Evolutionary conservation across 1,284 basidiomycete genomes (phyloP).

Genomic region (Phenoliferia sp.): DNA sequence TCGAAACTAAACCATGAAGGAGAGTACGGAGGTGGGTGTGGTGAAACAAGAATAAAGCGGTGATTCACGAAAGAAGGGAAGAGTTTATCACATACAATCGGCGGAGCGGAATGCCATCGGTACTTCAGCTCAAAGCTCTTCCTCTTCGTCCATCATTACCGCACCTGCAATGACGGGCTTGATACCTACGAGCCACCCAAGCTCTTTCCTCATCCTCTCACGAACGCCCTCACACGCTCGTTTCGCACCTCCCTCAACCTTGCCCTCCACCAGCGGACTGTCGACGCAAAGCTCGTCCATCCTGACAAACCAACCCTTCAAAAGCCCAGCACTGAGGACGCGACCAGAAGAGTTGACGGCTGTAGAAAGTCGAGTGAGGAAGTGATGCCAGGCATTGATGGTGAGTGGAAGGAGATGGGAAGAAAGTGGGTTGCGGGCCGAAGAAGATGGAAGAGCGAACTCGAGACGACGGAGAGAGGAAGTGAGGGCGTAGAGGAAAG

Average conservation of each 20-base stretch:
- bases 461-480: conserved; percentile 17
- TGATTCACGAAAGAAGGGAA: too few relatives aligned
- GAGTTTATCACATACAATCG: too few relatives aligned
- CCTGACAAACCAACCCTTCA: conserved; percentile 28
- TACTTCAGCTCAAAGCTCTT: conserved; percentile 21
- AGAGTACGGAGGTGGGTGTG: too few relatives aligned
- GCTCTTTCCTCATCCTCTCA: conserved; percentile 31
- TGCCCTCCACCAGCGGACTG: neutral
- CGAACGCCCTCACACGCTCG: conserved; percentile 31
- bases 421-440: conserved; percentile 8
- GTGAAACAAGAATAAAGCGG: too few relatives aligned
- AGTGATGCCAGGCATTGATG: conserved; percentile 35
- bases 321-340: conserved; percentile 23
- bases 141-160: conserved; percentile 19
- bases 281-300: conserved; percentile 28
- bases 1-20: too few relatives aligned
- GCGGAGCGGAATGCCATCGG: too few relatives aligned
- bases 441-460: conserved; percentile 14
- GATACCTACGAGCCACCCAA: conserved; percentile 34
- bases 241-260: conserved; percentile 10
- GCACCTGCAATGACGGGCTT: neutral
- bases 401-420: conserved; percentile 26
- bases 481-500: conserved; percentile 28
- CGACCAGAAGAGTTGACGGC: conserved; percentile 29
- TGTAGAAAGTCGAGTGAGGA: conserved; percentile 29